Evolutionary conservation across 805 yeast genomes (phyloP).

Genomic region (Metschnikowia vanudenii): DNA sequence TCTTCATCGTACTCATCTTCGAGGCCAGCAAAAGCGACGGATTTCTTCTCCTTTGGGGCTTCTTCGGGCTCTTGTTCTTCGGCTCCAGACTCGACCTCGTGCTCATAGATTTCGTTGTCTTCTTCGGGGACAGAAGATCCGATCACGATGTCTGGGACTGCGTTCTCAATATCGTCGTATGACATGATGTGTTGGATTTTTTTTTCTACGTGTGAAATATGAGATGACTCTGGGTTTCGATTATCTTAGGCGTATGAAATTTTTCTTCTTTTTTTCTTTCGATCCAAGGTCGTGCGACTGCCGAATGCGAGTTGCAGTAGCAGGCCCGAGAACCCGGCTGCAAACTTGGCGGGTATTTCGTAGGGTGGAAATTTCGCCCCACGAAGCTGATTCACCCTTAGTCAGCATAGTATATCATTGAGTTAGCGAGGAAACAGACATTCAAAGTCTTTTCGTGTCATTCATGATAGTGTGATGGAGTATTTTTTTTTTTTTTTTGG

Average conservation of each 20-base stretch:
- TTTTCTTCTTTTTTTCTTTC: constrained; percentile 9
- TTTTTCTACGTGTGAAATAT: constrained; percentile 14
- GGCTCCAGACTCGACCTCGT: constrained; percentile 45
- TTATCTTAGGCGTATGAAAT: constrained; percentile 7
- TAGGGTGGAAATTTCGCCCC: too few relatives aligned
- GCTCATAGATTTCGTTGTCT: constrained; percentile 49
- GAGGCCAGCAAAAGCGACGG: constrained; percentile 77
- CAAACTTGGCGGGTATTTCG: too few relatives aligned
- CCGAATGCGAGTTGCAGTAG: constrained; percentile 6
- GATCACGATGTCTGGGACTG: constrained; percentile 81
- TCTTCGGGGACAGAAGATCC: constrained; percentile 48
- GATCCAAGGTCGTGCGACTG: constrained; percentile 9
- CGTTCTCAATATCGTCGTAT: constrained; percentile 75
- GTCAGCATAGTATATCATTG: too few relatives aligned
- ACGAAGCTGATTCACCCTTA: too few relatives aligned
- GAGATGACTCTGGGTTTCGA: constrained; percentile 1
- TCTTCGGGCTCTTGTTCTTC: constrained; percentile 45
- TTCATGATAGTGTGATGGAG: too few relatives aligned
- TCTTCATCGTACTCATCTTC: constrained; percentile 74
- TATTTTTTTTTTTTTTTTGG: too few relatives aligned
- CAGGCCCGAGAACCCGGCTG: not conserved
- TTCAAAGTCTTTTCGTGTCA: too few relatives aligned
- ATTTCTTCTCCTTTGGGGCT: constrained; percentile 50
- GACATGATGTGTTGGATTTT: constrained; percentile 45
- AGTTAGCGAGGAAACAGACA: too few relatives aligned